phyloP scores from a whole-genome alignment of 345 rosid genomes.

The Rubroshorea leprosula region DNA sequence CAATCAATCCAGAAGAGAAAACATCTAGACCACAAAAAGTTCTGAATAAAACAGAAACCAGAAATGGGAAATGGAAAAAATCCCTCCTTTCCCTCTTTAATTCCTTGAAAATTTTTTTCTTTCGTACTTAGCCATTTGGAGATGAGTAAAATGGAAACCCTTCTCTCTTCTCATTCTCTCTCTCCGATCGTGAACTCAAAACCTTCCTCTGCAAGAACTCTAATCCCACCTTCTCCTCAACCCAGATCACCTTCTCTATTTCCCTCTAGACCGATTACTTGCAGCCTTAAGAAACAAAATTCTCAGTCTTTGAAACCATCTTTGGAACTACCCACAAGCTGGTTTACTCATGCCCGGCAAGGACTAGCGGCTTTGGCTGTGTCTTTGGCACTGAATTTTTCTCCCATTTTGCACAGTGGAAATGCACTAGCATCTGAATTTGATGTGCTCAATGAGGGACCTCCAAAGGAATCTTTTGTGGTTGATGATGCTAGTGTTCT shows the following conservation, averaged over 20 bases:
- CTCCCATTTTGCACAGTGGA: conserved; percentile 44
- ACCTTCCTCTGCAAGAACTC: conserved; percentile 26
- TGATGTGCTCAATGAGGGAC: conserved; percentile 78
- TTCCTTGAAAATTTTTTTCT: conserved; percentile 10
- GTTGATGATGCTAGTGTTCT: conserved; percentile 95
- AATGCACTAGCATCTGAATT: conserved; percentile 84
- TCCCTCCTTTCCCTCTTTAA: conserved; percentile 9
- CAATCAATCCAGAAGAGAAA: conserved; percentile 39
- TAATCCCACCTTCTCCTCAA: conserved; percentile 33
- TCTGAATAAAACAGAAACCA: conserved; percentile 19
- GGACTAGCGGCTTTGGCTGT: conserved; percentile 79
- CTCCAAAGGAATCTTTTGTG: conserved; percentile 74
- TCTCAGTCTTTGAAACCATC: conserved; percentile 27
- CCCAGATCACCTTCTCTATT: conserved; percentile 34
- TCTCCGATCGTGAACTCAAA: conserved; percentile 52
- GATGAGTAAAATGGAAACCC: conserved; percentile 50
- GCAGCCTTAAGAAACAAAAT: conserved; percentile 35
- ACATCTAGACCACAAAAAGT: conserved; percentile 38
- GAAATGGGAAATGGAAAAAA: conserved; percentile 15
- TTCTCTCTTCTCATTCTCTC: conserved; percentile 55
- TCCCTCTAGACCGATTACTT: conserved; percentile 34
- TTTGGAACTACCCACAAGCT: conserved; percentile 29
- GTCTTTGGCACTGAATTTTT: conserved; percentile 71
- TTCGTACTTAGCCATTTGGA: conserved; percentile 7
- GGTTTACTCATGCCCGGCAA: conserved; percentile 62